These are phyloP conservation scores for Fusarium buharicum DNA, from an alignment of 2,329 filamentous ascomycete species.

Conservation along the genomic window DNA sequence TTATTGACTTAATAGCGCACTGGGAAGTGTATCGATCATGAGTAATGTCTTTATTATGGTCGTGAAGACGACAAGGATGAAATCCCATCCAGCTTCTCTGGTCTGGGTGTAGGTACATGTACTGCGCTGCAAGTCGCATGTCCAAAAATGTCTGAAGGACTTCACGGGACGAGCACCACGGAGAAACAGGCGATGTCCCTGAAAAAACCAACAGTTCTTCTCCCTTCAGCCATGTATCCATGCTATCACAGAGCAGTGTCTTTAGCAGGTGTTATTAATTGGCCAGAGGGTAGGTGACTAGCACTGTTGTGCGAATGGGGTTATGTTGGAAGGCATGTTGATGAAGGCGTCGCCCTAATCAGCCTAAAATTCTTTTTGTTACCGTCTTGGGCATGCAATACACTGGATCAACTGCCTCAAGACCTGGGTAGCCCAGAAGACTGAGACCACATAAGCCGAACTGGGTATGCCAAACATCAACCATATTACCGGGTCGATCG, in stretches of 20 bases:
- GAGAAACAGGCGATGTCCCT: constrained; percentile 40
- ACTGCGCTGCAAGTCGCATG: background rate
- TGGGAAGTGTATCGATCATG: background rate
- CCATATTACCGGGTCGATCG: constrained; percentile 91
- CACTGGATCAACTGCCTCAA: constrained; percentile 84
- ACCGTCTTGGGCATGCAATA: constrained; percentile 84
- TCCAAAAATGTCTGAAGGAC: constrained; percentile 42
- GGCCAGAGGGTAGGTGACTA: constrained; percentile 63
- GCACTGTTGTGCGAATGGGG: background rate
- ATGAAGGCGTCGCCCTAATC: constrained; percentile 8
- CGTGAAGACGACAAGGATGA: background rate
- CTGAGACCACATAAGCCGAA: constrained; percentile 92
- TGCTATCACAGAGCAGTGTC: constrained; percentile 59
- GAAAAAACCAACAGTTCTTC: constrained; percentile 51
- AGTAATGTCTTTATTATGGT: background rate
- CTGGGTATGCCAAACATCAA: constrained; percentile 95
- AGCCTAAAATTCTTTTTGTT: constrained; percentile 67
- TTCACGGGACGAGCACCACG: constrained; percentile 44
- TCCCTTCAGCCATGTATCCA: constrained; percentile 79
- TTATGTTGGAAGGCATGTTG: background rate
- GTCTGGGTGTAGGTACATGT: background rate
- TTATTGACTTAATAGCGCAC: background rate
- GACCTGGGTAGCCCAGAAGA: constrained; percentile 78
- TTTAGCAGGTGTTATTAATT: constrained; percentile 76
- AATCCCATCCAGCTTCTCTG: background rate